A percentile compares a stretch with the other conserved stretches of the same genome.
These are phyloP conservation scores for Straminergon stramineum DNA, from an alignment of 225 moss, liverwort and hornwort genomes.

Conservation along the genomic window DNA sequence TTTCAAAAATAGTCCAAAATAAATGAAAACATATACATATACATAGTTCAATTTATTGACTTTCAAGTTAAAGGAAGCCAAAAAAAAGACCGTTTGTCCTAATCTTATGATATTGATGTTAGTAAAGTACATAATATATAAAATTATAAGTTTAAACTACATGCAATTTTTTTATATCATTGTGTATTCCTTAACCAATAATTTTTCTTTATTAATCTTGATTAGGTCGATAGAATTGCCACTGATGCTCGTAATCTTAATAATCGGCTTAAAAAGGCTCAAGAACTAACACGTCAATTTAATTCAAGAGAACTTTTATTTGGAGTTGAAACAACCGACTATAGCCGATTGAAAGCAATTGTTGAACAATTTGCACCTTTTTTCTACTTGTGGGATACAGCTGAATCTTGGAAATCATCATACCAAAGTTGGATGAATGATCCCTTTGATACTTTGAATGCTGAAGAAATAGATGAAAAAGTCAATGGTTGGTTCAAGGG, in stretches of 20 bases:
- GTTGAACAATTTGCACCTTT: slow-evolving; percentile 64
- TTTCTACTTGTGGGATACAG: slow-evolving; percentile 52
- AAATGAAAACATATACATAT: too few species aligned
- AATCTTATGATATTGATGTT: too few species aligned
- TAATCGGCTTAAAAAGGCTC: slow-evolving; percentile 35
- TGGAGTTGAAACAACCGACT: slow-evolving; percentile 40
- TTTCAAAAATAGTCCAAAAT: not conserved
- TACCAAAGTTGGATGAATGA: slow-evolving; percentile 68
- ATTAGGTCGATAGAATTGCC: slow-evolving; percentile 48
- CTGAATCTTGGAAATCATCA: slow-evolving; percentile 49
- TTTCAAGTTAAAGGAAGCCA: not conserved
- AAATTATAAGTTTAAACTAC: too few species aligned
- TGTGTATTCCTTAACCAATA: accelerated
- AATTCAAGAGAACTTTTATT: slow-evolving; percentile 78
- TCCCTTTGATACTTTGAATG: slow-evolving; percentile 47
- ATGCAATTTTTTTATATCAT: not conserved
- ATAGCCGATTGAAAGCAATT: slow-evolving; percentile 30
- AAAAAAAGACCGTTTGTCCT: not conserved
- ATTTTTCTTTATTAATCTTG: not conserved
- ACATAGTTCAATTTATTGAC: not conserved
- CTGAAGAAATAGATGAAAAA: slow-evolving; percentile 41
- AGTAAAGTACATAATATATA: too few species aligned
- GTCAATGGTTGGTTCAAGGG: slow-evolving; percentile 75
- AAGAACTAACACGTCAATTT: slow-evolving; percentile 48
- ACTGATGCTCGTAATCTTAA: slow-evolving; percentile 52